Evolutionary conservation across 768 basidiomycete genomes (phyloP), one percentile per base, ranked within the genome.

Genomic region (Pleurotus eryngii): DNA sequence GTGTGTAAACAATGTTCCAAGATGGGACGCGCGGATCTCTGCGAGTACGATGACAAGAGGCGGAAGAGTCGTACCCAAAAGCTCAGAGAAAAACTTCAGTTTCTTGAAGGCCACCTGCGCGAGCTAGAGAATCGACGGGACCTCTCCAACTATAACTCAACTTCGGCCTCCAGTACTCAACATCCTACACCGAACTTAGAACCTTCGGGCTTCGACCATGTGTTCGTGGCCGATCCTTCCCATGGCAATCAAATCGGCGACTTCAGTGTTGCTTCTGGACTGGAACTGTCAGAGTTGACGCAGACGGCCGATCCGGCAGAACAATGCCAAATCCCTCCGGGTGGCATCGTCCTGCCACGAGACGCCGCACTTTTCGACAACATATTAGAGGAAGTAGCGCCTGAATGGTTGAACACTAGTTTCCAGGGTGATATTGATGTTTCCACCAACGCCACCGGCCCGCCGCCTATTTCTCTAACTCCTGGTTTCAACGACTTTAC

Each of bases 51-150:
- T 62, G 83, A 86, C 64, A 78, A 77, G 66, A 77, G 76, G 61
- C 79, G 78, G 56, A 83, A 83, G 66, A 84, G 81, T 63, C 77
- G 83, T 14, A 85, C 83, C 0, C 79, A 83, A 64, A 71, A 80
- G 20, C 70, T 86, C 35, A 80, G 78, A 58, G 82, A 85, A 62
- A 83, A 84, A 65, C 72, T 85, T 43, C 70, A 72, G 3, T 68
- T 75, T 47, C 75, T 85, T 11, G 83, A 86, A 65, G 73, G 74
- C 18, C 75, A 80, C 43, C 67, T 85, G 22, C 78, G 76, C 5
- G 78, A 85, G 64, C 74, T 86, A 7, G 83, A 85, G 63, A 68
- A 74, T 22, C 69, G 73, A 40, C 63, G 70, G 54, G 65, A 65
- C 27, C 59, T 66, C 40, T 67, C 65, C 56, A 60, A 59, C 46